Evolutionary conservation across 768 basidiomycete species (phyloP).

Genomic region (Kwoniella sp.): DNA sequence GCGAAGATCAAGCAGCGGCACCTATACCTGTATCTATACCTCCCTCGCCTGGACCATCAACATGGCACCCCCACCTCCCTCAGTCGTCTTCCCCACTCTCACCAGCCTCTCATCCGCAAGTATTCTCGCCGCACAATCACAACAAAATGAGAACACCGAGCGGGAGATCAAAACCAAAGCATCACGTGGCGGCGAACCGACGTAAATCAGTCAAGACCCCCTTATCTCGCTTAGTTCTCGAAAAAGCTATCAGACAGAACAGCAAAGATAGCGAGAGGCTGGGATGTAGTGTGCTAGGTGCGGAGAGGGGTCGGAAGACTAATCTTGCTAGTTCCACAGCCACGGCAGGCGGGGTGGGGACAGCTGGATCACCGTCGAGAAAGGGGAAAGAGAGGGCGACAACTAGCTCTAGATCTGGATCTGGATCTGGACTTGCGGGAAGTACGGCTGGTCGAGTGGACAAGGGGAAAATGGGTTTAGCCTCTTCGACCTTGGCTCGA

Average conservation of each 20-base stretch:
- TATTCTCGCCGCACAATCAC: constrained; percentile 20
- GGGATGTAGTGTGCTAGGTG: constrained; percentile 20
- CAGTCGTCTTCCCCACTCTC: constrained; percentile 34
- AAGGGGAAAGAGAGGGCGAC: constrained; percentile 19
- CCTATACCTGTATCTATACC: not conserved
- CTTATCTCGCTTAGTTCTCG: constrained; percentile 43
- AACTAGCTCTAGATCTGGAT: not conserved
- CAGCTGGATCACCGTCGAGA: not conserved
- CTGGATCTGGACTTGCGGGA: no score
- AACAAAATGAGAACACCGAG: constrained; percentile 31
- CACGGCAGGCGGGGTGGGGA: not conserved
- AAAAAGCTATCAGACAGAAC: constrained; percentile 43
- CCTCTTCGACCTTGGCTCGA: not conserved
- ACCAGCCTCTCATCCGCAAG: constrained; percentile 26
- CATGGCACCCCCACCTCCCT: constrained; percentile 8
- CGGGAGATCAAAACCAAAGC: constrained; percentile 25
- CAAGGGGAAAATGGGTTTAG: not conserved
- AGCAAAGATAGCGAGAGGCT: constrained; percentile 8
- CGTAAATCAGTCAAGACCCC: constrained; percentile 39
- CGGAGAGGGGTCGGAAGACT: constrained; percentile 27
- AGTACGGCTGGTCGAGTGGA: not conserved
- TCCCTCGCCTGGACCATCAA: constrained; percentile 17
- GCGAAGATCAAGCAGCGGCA: not conserved
- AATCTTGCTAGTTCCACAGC: constrained; percentile 10
- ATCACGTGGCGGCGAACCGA: constrained; percentile 26